Evolutionary conservation across 495 filamentous ascomycete genomes (phyloP).

Genomic region (Trichoderma virens): DNA sequence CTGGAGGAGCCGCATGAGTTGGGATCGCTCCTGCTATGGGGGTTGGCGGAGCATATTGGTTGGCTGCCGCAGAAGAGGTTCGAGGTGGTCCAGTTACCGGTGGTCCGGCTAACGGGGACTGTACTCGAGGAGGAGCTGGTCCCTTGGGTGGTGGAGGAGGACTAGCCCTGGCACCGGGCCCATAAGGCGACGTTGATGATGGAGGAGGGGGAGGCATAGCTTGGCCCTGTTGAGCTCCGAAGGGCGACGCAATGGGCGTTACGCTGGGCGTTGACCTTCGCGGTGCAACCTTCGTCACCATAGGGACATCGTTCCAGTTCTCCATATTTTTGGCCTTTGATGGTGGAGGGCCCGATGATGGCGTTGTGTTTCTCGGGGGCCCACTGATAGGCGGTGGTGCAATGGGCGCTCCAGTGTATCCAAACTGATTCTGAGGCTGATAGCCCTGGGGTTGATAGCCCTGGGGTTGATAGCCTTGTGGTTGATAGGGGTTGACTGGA

Average conservation of each 20-base stretch:
- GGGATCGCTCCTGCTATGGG: constrained; percentile 30
- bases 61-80: constrained; percentile 57
- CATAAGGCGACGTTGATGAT: constrained; percentile 19
- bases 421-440: constrained; percentile 17
- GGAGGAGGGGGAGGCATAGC: constrained; percentile 40
- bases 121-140: constrained; percentile 41
- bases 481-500: constrained; percentile 50
- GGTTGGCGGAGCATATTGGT: constrained; percentile 63
- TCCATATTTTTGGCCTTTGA: constrained; percentile 60
- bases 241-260: constrained; percentile 55
- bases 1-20: constrained; percentile 38
- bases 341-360: constrained; percentile 53
- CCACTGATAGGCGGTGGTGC: constrained; percentile 27
- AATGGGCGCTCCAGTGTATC: constrained; percentile 25
- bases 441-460: constrained; percentile 8
- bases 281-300: constrained; percentile 67
- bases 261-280: constrained; percentile 64
- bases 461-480: neutral
- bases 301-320: constrained; percentile 92
- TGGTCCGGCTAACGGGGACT: constrained; percentile 43
- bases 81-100: constrained; percentile 44
- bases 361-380: constrained; percentile 46
- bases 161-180: constrained; percentile 28
- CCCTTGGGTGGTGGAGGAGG: constrained; percentile 54
- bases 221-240: constrained; percentile 49